phyloP scores from a whole-genome alignment of 2,329 filamentous ascomycete genomes.

The Trichoderma aggressivum region DNA sequence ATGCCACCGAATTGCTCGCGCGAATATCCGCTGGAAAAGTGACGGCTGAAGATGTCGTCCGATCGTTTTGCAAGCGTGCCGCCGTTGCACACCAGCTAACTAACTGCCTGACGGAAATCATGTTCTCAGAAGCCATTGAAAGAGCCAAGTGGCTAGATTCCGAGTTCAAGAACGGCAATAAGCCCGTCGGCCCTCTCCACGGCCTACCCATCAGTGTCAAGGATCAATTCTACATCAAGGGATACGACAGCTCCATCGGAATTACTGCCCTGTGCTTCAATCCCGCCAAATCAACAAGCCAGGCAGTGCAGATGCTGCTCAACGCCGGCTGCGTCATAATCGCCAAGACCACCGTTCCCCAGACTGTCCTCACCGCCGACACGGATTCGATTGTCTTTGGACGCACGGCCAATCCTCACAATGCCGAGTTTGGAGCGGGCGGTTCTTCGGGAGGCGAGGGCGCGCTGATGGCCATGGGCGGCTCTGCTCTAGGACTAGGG shows the following conservation, averaged over 20 bases:
- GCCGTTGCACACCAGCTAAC: background rate
- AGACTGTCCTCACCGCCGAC: background rate
- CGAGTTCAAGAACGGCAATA: background rate
- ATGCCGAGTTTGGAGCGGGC: background rate
- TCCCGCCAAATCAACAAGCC: background rate
- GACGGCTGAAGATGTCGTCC: background rate
- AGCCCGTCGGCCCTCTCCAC: background rate
- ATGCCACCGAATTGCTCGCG: background rate
- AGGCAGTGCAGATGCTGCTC: background rate
- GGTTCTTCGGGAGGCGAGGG: constrained; percentile 44
- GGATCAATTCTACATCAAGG: background rate
- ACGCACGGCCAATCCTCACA: constrained; percentile 27
- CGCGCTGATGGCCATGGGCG: constrained; percentile 39
- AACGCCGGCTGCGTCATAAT: background rate
- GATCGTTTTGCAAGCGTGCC: background rate
- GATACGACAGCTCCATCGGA: background rate
- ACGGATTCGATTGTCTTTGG: background rate
- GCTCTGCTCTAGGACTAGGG: constrained; percentile 47
- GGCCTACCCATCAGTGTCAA: background rate
- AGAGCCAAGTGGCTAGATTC: background rate
- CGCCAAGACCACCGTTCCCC: background rate
- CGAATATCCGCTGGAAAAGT: background rate
- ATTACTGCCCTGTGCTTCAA: background rate
- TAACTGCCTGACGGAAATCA: background rate
- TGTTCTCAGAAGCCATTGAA: background rate